Evolutionary conservation across 2,329 filamentous ascomycete genomes (phyloP).

Genomic region (Daldinia sp.): DNA sequence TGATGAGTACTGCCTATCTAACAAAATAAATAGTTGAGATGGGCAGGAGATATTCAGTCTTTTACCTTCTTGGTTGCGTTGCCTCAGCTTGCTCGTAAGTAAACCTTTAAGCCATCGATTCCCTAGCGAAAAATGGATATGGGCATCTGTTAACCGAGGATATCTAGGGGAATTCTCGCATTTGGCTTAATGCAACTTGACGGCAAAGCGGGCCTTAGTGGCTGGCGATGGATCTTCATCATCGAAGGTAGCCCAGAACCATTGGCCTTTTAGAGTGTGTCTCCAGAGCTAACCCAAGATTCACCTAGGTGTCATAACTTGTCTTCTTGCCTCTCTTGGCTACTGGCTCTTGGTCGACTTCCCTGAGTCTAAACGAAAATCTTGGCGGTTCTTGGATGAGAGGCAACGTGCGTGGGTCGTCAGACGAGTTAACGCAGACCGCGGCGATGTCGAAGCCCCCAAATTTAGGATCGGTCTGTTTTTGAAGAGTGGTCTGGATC

Average conservation of each 20-base stretch:
- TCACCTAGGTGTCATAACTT: constrained; percentile 66
- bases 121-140: background rate
- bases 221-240: constrained; percentile 78
- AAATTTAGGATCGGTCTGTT: constrained; percentile 57
- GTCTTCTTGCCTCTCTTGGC: constrained; percentile 55
- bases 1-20: background rate
- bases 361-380: constrained; percentile 58
- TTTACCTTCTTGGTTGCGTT: constrained; percentile 76
- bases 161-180: constrained; percentile 70
- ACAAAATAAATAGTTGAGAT: constrained; percentile 66
- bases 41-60: constrained; percentile 75
- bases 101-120: background rate
- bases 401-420: constrained; percentile 56
- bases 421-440: constrained; percentile 58
- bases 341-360: constrained; percentile 64
- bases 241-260: constrained; percentile 58
- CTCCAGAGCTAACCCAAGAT: constrained; percentile 43
- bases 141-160: background rate
- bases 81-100: constrained; percentile 69
- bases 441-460: constrained; percentile 62
- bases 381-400: constrained; percentile 57
- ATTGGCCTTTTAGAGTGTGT: background rate
- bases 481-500: constrained; percentile 54
- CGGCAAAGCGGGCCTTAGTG: constrained; percentile 65
- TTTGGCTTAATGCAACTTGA: constrained; percentile 76